Evolutionary conservation across 2,329 filamentous ascomycete genomes (phyloP), one percentile per base, ranked within the genome.

Genomic region (Cladosporium sp.): DNA sequence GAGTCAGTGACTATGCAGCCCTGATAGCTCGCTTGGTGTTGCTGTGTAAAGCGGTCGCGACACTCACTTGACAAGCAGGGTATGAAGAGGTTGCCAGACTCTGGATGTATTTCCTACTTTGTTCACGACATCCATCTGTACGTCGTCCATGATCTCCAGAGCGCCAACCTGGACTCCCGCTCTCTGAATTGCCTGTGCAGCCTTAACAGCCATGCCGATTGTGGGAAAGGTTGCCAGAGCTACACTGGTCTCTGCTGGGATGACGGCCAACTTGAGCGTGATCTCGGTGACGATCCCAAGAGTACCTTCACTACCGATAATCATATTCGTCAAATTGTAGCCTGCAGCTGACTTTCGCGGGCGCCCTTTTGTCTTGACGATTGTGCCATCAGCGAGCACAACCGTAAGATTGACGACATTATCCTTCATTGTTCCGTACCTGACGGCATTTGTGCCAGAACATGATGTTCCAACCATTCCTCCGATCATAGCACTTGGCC

Each of bases 81-180:
- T 91, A 0, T 89, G 89, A 56, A 81, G 73, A 71, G 91, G 89
- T 65, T 87, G 82, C 89, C 89, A 92, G 42, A 83, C 82, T 13
- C 85, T 86, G 5, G 83, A 81, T 0, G 88, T 91, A 3, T 83
- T 83, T 0, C 88, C 87, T 13, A 86, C 83, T 53, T 85, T 78
- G 73, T 94, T 94, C 68, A 94, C 86, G 0, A 92, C 88, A 61
- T 79, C 82, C 90, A 94, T 94, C 73, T 92, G 89, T 2, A 93
- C 87, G 58, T 93, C 89, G 68, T 93, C 90, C 88, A 94, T 91
- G 64, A 94, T 85, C 73, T 94, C 90, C 83, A 92, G 87, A 3
- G 87, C 87, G 0, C 86, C 87, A 6, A 92, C 80, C 0, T 86
- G 88, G 3, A 91, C 78, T 0, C 87, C 89, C 0, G 84, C 80